Evolutionary conservation across 768 basidiomycete genomes (phyloP).

Genomic region (Suillus alpinus): DNA sequence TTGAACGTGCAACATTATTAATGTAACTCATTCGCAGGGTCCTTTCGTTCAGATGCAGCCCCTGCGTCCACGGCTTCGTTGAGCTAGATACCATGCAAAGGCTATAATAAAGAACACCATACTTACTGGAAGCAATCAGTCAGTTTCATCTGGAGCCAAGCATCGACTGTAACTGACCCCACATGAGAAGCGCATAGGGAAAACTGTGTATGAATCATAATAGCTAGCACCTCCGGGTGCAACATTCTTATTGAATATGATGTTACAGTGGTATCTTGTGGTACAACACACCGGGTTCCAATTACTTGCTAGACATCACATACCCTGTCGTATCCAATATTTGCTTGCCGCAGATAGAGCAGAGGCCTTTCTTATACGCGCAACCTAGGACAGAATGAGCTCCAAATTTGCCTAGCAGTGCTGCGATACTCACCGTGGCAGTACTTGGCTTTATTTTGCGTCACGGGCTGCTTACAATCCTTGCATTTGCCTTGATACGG

Average conservation of each 20-base stretch:
- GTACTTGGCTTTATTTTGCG: slow-evolving; percentile 86
- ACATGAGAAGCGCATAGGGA: slow-evolving; percentile 29
- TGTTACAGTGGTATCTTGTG: slow-evolving; percentile 23
- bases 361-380: slow-evolving; percentile 84
- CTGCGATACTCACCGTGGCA: slow-evolving; percentile 65
- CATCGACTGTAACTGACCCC: slow-evolving; percentile 16
- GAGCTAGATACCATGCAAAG: not conserved
- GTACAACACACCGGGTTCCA: not conserved
- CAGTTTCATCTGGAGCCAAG: not conserved
- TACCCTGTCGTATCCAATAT: slow-evolving; percentile 83
- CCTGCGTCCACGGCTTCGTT: not conserved
- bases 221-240: slow-evolving; percentile 22
- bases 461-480: slow-evolving; percentile 80
- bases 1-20: not conserved
- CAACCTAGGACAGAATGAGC: slow-evolving; percentile 51
- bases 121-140: not conserved
- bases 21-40: not conserved
- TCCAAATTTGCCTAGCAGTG: slow-evolving; percentile 5
- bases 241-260: slow-evolving; percentile 5
- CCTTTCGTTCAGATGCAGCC: not conserved
- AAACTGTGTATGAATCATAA: slow-evolving; percentile 24
- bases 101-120: not conserved
- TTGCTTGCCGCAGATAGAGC: slow-evolving; percentile 84
- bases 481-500: slow-evolving; percentile 87
- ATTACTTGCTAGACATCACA: slow-evolving; percentile 80